These are phyloP conservation scores for Paradendryphiella salina DNA, from an alignment of 2,329 filamentous ascomycete genomes.

Conservation along the genomic window DNA sequence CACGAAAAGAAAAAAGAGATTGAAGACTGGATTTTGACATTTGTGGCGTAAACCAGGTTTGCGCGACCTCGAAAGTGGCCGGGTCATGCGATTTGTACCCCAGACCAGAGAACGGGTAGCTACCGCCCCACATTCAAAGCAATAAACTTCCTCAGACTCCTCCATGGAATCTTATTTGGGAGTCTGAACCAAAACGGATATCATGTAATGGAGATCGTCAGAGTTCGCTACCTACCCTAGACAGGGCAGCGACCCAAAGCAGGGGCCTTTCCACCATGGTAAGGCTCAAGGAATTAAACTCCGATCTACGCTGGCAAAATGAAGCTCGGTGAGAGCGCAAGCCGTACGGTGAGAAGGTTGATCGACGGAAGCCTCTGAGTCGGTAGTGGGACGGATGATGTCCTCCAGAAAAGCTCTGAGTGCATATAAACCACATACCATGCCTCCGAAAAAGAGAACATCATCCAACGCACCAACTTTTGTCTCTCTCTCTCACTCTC, in stretches of 20 bases:
- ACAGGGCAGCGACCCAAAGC: neutral
- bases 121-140: neutral
- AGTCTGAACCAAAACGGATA: neutral
- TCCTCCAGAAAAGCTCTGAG: neutral
- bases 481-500: constrained; percentile 2
- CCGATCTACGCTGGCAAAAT: neutral
- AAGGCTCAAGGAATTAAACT: neutral
- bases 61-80: neutral
- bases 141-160: constrained; percentile 1
- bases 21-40: neutral
- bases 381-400: neutral
- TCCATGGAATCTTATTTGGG: neutral
- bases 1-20: too few species aligned
- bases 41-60: neutral
- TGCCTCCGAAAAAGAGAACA: neutral
- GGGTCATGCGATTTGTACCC: neutral
- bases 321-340: neutral
- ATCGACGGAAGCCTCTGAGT: constrained; percentile 4
- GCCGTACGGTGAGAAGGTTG: neutral
- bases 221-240: neutral
- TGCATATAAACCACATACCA: constrained; percentile 7
- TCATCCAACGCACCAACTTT: constrained; percentile 5
- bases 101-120: constrained; percentile 1
- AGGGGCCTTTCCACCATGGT: neutral
- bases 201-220: constrained; percentile 6